Percentiles rank a stretch among this genome's conserved stretches.
These are phyloP conservation scores for Gigaspora rosea DNA, from an alignment of 192 early-diverging fungal species.

Conservation along the genomic window DNA sequence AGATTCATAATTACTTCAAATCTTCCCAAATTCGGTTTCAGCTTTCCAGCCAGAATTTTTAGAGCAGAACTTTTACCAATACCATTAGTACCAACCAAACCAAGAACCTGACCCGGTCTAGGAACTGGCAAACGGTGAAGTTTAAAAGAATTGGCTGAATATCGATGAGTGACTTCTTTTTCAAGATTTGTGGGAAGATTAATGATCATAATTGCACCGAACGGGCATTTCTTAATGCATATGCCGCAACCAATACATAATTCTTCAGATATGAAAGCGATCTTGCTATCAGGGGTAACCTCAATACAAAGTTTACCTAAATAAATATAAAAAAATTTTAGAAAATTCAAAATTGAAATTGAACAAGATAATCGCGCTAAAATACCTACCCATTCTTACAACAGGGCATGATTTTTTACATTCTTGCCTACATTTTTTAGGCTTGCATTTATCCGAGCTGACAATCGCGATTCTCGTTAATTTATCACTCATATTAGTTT, in stretches of 20 bases:
- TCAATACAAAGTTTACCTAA: slow-evolving; percentile 93
- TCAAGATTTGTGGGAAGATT: slow-evolving; percentile 96
- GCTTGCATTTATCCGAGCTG: slow-evolving; percentile 94
- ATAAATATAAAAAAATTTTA: background rate
- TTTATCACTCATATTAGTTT: slow-evolving; percentile 75
- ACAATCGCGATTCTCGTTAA: slow-evolving; percentile 95
- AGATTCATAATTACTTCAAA: slow-evolving; percentile 54
- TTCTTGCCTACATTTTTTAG: slow-evolving; percentile 98
- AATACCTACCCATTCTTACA: slow-evolving; percentile 90
- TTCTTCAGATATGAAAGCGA: slow-evolving; percentile 90
- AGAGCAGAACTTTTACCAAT: slow-evolving; percentile 94
- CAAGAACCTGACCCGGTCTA: slow-evolving; percentile 94
- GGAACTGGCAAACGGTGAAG: slow-evolving; percentile 94
- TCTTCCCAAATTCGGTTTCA: slow-evolving; percentile 94
- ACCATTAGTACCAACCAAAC: slow-evolving; percentile 97
- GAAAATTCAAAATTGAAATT: background rate
- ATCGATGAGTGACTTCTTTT: slow-evolving; percentile 93
- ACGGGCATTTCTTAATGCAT: slow-evolving; percentile 96
- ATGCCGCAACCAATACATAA: slow-evolving; percentile 99
- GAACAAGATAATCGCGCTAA: background rate
- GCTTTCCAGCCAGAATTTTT: slow-evolving; percentile 89
- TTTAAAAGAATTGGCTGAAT: slow-evolving; percentile 97
- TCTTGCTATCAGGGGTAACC: slow-evolving; percentile 82
- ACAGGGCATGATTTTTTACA: slow-evolving; percentile 97
- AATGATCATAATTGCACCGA: slow-evolving; percentile 93